Conservation (phyloP, 2,329 filamentous ascomycete species). For the Colletotrichum musae region DNA sequence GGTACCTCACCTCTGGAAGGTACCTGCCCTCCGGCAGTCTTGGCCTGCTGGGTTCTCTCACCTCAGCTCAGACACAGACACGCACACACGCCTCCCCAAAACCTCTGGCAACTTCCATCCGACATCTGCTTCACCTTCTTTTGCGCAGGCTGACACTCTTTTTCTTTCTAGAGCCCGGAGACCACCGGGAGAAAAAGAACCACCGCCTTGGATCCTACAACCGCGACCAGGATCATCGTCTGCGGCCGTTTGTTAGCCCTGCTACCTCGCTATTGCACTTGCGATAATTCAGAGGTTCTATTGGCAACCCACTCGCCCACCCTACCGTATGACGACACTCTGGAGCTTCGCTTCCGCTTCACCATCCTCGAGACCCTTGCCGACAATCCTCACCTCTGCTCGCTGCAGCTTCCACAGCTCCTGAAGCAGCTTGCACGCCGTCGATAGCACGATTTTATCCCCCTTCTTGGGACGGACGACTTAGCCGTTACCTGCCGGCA, state of each 20-base stretch:
- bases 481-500: background rate
- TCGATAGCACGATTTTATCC: background rate
- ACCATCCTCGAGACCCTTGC: slow-evolving; percentile 1
- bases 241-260: background rate
- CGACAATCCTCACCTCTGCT: background rate
- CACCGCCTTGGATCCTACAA: background rate
- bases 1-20: slow-evolving; percentile 1
- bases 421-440: background rate
- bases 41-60: no score
- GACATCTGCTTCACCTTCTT: slow-evolving; percentile 18
- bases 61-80: background rate
- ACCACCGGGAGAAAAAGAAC: background rate
- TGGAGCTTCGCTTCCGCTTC: slow-evolving; percentile 33
- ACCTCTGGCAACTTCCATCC: slow-evolving; percentile 22
- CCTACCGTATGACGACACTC: slow-evolving; percentile 38
- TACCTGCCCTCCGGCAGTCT: no score
- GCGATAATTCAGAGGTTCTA: slow-evolving; percentile 23
- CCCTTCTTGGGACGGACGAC: slow-evolving; percentile 15
- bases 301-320: slow-evolving; percentile 12
- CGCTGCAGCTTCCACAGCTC: slow-evolving; percentile 20
- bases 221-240: slow-evolving; percentile 2
- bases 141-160: slow-evolving; percentile 6
- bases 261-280: slow-evolving; percentile 1
- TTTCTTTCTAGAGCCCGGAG: slow-evolving; percentile 2
- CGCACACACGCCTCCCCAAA: slow-evolving; percentile 11